Conservation (phyloP, 192 early-diverging fungal species). For the Coemansia sp. region DNA sequence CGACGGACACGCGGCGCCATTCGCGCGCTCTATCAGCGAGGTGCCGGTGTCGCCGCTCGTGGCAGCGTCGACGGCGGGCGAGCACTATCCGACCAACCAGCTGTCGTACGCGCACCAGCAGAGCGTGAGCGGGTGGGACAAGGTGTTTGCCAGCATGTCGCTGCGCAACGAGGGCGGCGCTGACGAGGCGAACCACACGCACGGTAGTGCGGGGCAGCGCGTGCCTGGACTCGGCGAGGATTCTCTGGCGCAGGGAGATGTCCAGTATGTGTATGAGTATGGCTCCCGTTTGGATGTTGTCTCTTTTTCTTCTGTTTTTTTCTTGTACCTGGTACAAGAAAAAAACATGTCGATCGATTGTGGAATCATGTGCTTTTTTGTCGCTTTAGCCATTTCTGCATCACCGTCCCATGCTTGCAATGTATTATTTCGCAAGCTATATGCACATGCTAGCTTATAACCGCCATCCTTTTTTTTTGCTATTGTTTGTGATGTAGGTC, state of each 20-base stretch:
- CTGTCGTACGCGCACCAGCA: conserved; percentile 48
- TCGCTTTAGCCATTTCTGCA: neutral
- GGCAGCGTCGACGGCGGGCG: conserved; percentile 22
- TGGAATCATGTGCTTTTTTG: neutral
- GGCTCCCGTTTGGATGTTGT: neutral
- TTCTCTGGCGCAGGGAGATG: conserved; percentile 37
- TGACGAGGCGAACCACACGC: conserved; percentile 14
- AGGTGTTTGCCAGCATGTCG: conserved; percentile 36
- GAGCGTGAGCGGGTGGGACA: conserved; percentile 50
- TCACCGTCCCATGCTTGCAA: too few species aligned
- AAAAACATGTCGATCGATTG: neutral
- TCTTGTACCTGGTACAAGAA: too few species aligned
- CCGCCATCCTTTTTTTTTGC: neutral
- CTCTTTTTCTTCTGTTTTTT: neutral
- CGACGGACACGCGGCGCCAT: neutral
- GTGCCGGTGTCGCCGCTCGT: conserved; percentile 25
- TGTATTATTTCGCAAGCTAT: too few species aligned
- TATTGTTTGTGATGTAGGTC: conserved; percentile 9
- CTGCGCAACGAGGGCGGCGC: conserved; percentile 29
- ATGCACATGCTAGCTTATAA: neutral
- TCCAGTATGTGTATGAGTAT: conserved; percentile 55
- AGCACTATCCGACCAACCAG: conserved; percentile 25
- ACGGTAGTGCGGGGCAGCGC: neutral
- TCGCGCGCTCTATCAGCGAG: neutral
- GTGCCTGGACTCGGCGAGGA: conserved; percentile 44